Percentiles rank a stretch among this genome's conserved stretches.
Evolutionary conservation across 1,284 basidiomycete species (phyloP).

Genomic region (Paramarasmius palmivorus): DNA sequence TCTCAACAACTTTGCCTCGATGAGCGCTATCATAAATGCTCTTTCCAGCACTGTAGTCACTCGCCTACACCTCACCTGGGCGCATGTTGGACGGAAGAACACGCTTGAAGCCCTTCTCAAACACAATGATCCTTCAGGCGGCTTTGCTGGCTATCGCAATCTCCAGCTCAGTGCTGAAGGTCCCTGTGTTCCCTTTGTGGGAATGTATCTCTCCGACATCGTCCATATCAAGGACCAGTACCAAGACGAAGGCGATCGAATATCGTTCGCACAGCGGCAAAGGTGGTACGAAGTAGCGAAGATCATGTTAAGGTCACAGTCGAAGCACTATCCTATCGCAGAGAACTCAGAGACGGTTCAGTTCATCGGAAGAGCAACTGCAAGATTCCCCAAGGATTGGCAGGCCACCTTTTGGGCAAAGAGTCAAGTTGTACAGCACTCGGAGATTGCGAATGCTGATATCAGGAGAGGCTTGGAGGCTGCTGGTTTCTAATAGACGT

Average conservation of each 20-base stretch:
- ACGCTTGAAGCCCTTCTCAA: conserved; percentile 51
- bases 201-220: conserved; percentile 63
- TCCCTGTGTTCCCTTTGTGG: conserved; percentile 67
- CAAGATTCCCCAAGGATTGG: conserved; percentile 38
- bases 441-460: conserved; percentile 60
- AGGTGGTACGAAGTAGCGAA: conserved; percentile 56
- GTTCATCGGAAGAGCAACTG: conserved; percentile 48
- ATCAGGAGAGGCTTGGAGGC: conserved; percentile 61
- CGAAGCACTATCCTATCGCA: conserved; percentile 47
- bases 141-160: conserved; percentile 57
- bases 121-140: conserved; percentile 57
- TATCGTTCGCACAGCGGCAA: conserved; percentile 57
- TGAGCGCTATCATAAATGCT: conserved; percentile 65
- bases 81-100: conserved; percentile 53
- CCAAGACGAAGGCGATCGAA: conserved; percentile 37
- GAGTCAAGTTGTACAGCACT: conserved; percentile 59
- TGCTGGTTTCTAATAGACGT: conserved; percentile 50
- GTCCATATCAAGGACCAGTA: conserved; percentile 56
- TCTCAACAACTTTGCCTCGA: conserved; percentile 67
- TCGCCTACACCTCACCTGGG: conserved; percentile 67
- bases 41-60: conserved; percentile 59
- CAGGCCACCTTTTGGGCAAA: conserved; percentile 53
- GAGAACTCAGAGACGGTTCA: conserved; percentile 46
- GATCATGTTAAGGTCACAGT: conserved; percentile 60
- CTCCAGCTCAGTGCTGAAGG: conserved; percentile 52